These are phyloP conservation scores for Candida ipomoeae DNA, from an alignment of 805 yeast genomes.

Conservation along the genomic window DNA sequence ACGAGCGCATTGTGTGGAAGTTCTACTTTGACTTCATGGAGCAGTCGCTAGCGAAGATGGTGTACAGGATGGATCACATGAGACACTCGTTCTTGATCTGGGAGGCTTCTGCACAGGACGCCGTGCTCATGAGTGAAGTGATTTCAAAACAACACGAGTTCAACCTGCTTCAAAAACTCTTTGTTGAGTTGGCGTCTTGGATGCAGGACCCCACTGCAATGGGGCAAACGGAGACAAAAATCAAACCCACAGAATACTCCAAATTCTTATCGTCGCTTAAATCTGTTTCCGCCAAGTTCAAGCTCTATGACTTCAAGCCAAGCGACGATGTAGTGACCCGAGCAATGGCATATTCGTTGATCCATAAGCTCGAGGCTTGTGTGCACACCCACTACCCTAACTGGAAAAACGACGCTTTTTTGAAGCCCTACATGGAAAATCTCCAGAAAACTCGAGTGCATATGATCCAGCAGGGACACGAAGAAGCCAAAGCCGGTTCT, in stretches of 20 bases:
- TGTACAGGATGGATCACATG: conserved; percentile 19
- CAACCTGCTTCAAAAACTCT: conserved; percentile 23
- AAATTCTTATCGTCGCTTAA: conserved; percentile 26
- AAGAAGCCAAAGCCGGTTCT: conserved; percentile 2
- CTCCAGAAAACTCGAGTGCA: conserved; percentile 4
- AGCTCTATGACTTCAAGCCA: conserved; percentile 17
- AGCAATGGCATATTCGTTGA: conserved; percentile 14
- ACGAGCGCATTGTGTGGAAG: conserved; percentile 41
- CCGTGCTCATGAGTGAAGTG: conserved; percentile 12
- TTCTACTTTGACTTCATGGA: conserved; percentile 34
- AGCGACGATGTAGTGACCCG: conserved; percentile 12
- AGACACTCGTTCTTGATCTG: conserved; percentile 33
- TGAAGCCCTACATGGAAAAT: conserved; percentile 1
- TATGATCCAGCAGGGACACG: conserved; percentile 6
- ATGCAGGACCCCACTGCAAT: conserved; percentile 3
- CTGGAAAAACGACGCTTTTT: background rate
- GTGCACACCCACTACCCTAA: conserved; percentile 3
- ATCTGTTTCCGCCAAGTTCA: conserved; percentile 29
- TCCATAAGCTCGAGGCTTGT: conserved; percentile 11
- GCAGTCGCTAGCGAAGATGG: conserved; percentile 19
- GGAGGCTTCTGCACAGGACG: conserved; percentile 28
- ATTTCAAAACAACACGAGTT: conserved; percentile 17
- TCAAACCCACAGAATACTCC: conserved; percentile 7
- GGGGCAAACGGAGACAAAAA: too few relatives aligned
- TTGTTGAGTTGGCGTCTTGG: conserved; percentile 22